phyloP scores from a whole-genome alignment of 306 rosid species.

The Leucaena leucocephala region DNA sequence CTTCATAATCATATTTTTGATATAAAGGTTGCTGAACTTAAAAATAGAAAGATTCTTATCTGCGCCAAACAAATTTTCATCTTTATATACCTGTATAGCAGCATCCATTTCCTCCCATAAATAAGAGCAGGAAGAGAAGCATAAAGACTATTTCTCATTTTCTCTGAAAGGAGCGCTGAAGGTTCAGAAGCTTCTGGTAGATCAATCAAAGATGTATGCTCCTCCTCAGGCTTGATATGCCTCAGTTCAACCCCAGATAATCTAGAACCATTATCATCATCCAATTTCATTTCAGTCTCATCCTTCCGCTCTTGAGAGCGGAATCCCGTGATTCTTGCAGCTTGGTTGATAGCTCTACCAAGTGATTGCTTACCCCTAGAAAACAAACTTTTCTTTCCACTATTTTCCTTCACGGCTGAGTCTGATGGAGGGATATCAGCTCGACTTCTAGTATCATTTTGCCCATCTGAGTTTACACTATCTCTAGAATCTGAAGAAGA shows the following conservation, averaged over 20 bases:
- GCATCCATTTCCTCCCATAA: constrained; percentile 89
- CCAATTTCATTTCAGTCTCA: constrained; percentile 46
- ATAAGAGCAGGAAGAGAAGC: constrained; percentile 81
- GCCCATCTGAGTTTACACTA: constrained; percentile 39
- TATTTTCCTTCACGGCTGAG: constrained; percentile 52
- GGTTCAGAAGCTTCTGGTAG: constrained; percentile 76
- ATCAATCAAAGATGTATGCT: constrained; percentile 44
- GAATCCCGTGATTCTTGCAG: constrained; percentile 61
- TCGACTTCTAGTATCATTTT: constrained; percentile 46
- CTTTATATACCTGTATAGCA: constrained; percentile 70
- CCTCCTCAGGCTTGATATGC: constrained; percentile 43
- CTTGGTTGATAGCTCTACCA: constrained; percentile 61
- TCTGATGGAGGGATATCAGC: constrained; percentile 36
- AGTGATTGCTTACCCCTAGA: constrained; percentile 77
- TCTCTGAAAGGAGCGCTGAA: constrained; percentile 69
- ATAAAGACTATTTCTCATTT: constrained; percentile 57
- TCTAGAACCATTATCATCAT: constrained; percentile 42
- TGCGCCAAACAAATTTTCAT: constrained; percentile 29
- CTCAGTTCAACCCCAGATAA: constrained; percentile 63
- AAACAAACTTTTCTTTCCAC: constrained; percentile 64
- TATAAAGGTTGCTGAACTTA: constrained; percentile 13
- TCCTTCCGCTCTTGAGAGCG: constrained; percentile 53
- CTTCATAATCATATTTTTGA: not conserved
- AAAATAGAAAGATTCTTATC: not conserved
- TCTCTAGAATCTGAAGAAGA: constrained; percentile 59